Percentiles rank a stretch among this genome's conserved stretches.
Conservation (phyloP, 352 stramenopile species). For the Phytophthora vignae region DNA sequence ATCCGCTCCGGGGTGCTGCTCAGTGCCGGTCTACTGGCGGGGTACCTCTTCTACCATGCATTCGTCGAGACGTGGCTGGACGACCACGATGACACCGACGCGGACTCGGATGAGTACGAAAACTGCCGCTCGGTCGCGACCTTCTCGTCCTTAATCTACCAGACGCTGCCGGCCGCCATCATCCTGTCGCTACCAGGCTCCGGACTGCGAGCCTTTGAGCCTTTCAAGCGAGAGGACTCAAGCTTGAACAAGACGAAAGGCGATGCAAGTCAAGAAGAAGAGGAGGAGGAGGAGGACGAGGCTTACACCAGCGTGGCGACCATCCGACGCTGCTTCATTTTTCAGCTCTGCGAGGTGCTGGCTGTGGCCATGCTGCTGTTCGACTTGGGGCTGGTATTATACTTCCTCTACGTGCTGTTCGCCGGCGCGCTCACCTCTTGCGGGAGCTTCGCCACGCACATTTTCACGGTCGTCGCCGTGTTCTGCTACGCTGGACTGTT, state of each 20-base stretch:
- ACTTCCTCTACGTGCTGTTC: conserved; percentile 71
- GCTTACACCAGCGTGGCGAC: conserved; percentile 39
- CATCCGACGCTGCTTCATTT: conserved; percentile 62
- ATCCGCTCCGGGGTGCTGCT: conserved; percentile 50
- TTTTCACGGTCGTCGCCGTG: conserved; percentile 47
- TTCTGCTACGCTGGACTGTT: conserved; percentile 58
- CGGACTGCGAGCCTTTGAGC: conserved; percentile 62
- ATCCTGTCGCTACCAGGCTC: conserved; percentile 59
- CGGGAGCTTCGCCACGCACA: conserved; percentile 39
- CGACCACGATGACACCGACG: neutral
- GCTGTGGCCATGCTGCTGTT: conserved; percentile 53
- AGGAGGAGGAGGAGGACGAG: neutral
- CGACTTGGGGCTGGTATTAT: conserved; percentile 49
- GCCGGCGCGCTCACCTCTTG: conserved; percentile 57
- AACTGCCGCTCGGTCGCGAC: conserved; percentile 68
- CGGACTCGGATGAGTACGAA: conserved; percentile 16
- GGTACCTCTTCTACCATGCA: conserved; percentile 48
- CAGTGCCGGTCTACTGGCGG: conserved; percentile 36
- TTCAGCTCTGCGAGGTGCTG: conserved; percentile 64
- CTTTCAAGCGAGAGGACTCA: conserved; percentile 59
- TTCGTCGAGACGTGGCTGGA: conserved; percentile 18
- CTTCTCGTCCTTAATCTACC: conserved; percentile 68
- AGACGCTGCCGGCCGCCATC: conserved; percentile 56
- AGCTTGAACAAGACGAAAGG: conserved; percentile 12
- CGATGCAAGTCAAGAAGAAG: conserved; percentile 3